These are phyloP conservation scores for Rhizoclosmatium sp. DNA, from an alignment of 192 early-diverging fungal species.

Conservation along the genomic window DNA sequence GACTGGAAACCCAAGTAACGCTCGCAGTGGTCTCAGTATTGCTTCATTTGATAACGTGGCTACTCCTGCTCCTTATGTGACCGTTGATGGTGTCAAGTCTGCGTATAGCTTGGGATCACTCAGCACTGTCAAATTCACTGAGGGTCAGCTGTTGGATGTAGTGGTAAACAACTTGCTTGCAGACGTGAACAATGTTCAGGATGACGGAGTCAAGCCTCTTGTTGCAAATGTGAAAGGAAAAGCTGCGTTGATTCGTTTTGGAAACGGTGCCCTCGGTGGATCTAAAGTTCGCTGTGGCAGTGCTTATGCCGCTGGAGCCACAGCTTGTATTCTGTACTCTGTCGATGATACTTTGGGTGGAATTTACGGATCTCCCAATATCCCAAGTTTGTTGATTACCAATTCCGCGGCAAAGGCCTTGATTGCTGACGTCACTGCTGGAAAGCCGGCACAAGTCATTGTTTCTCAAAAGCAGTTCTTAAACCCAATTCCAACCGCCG, in stretches of 20 bases:
- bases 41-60: background rate
- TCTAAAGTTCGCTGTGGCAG: constrained; percentile 32
- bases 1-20: background rate
- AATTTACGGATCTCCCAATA: background rate
- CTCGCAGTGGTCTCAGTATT: background rate
- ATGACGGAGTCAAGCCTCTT: constrained; percentile 25
- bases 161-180: constrained; percentile 33
- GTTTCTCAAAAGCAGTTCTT: constrained; percentile 56
- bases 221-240: constrained; percentile 40
- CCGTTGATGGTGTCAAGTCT: background rate
- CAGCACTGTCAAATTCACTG: background rate
- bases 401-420: constrained; percentile 19
- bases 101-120: background rate
- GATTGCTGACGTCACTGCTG: constrained; percentile 37
- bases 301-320: constrained; percentile 38
- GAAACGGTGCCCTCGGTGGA: constrained; percentile 14
- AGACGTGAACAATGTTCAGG: constrained; percentile 35
- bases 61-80: background rate
- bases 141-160: constrained; percentile 9
- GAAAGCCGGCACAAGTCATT: constrained; percentile 41
- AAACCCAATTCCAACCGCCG: constrained; percentile 56
- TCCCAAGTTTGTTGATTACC: constrained; percentile 32
- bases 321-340: constrained; percentile 43
- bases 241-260: constrained; percentile 42
- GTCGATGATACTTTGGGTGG: background rate